Base-by-base conservation (phyloP, 116 monocot genomes). In the Phalaenopsis hybrid region DNA sequence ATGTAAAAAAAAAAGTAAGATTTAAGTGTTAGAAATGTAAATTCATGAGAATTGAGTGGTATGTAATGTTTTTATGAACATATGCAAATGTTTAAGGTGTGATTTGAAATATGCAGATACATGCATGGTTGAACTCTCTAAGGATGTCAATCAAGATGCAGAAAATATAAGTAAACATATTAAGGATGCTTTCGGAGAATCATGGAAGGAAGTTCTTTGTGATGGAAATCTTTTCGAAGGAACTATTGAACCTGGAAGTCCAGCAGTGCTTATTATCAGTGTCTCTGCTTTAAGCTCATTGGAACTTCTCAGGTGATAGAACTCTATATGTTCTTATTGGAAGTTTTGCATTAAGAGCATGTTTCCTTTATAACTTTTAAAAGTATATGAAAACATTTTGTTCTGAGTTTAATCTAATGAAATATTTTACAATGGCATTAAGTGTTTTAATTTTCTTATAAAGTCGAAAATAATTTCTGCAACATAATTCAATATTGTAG, bases 261-360 rank as follows among this genome's bases (percentile, higher is more conserved):
- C 96, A 43, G 91, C 92, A 33, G 17, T 96, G 28, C 83, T 96
- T 80, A 81, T 96, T 79, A 81, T 96, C 44, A 89, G 90, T 79
- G 79, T 85, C 57, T 92, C 96, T 70, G 94, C 96, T 3, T 81
- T 92, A 79, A 90, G 91, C 74, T 92, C 96, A 33, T 85, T 96
- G 87, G 92, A 96, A 80, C 88, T 96, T 84, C 88, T 96, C 86
- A 92, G 96, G 96, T 96, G 18, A 79, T 25, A 45, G 33, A 75
- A 45, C 20, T 12, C 34, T 33, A 72, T 58, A 31, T 23, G 63
- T 63, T 63, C 15, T 23, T 21, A 55, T 20, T 52, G 6, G 51
- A 51, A 48, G 15, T 72, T 6, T 73, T n/a, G n/a, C n/a, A 16
- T 23, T 7, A 63, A 21, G 23, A 2, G n/a, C 23, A n/a, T 21